Conservation (phyloP, 2,329 filamentous ascomycete genomes). For the Paraconiothyrium sp. region DNA sequence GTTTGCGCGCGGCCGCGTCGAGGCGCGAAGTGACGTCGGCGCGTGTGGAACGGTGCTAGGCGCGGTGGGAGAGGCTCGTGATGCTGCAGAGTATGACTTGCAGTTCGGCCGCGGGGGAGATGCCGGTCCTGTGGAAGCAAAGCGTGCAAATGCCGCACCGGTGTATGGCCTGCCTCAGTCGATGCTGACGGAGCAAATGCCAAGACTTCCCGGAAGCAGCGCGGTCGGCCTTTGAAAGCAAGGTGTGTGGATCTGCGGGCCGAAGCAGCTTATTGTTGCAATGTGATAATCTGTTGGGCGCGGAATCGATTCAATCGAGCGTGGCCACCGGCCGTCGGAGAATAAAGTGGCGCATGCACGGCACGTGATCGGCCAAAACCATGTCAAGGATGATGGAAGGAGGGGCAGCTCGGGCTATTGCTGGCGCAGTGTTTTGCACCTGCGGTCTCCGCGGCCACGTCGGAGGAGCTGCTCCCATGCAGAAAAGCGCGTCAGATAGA, state of each 20-base stretch:
- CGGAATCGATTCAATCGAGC: slow-evolving; percentile 15
- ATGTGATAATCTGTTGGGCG: slow-evolving; percentile 32
- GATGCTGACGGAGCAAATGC: slow-evolving; percentile 19
- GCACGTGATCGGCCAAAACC: slow-evolving; percentile 24
- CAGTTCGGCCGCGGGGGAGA: slow-evolving; percentile 22
- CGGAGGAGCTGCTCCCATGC: slow-evolving; percentile 7
- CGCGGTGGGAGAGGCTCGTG: background rate
- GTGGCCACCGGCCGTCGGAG: slow-evolving; percentile 11
- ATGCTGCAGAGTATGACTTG: slow-evolving; percentile 5
- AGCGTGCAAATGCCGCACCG: slow-evolving; percentile 29
- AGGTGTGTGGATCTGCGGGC: slow-evolving; percentile 36
- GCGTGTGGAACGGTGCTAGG: background rate
- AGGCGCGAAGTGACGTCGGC: slow-evolving; percentile 10
- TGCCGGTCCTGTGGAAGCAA: slow-evolving; percentile 1
- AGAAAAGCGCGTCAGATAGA: slow-evolving; percentile 4
- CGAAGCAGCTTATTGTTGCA: slow-evolving; percentile 27
- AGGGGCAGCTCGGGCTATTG: slow-evolving; percentile 21
- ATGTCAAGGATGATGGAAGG: slow-evolving; percentile 14
- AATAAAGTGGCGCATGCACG: slow-evolving; percentile 10
- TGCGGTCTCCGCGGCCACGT: slow-evolving; percentile 19
- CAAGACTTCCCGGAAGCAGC: slow-evolving; percentile 7
- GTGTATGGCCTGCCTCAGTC: slow-evolving; percentile 9
- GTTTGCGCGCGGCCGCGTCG: slow-evolving; percentile 17
- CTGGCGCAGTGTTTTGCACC: background rate
- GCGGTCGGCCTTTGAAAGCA: slow-evolving; percentile 27